These are phyloP conservation scores for Mrakia gelida DNA, from an alignment of 768 basidiomycete species.

Conservation along the genomic window DNA sequence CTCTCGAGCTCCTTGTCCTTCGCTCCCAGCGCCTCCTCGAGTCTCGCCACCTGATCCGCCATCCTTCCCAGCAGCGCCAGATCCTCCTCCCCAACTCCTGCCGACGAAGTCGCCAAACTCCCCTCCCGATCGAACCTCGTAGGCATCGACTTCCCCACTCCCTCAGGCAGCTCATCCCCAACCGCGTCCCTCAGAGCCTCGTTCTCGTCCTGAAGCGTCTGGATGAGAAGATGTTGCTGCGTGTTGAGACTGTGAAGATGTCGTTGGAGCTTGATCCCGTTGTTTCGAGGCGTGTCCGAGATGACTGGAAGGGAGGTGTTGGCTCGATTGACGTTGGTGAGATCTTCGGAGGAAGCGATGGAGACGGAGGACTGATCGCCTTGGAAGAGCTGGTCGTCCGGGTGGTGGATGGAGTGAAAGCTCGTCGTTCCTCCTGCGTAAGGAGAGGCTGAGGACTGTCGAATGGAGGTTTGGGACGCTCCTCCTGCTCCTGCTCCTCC, in stretches of 20 bases:
- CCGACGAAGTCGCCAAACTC: not conserved
- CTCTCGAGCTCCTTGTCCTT: conserved; percentile 4
- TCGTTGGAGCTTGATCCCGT: conserved; percentile 75
- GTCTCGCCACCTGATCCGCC: not conserved
- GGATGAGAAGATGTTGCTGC: conserved; percentile 42
- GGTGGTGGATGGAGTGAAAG: conserved; percentile 50
- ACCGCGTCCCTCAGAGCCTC: conserved; percentile 51
- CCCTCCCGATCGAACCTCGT: not conserved
- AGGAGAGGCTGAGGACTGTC: not conserved
- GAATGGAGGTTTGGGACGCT: not conserved
- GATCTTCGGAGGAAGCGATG: conserved; percentile 80
- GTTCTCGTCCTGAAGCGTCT: conserved; percentile 52
- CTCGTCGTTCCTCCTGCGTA: conserved; percentile 17
- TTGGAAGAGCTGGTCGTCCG: conserved; percentile 38
- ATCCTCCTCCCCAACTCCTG: not conserved
- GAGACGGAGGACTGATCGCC: conserved; percentile 64
- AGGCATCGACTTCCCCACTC: not conserved
- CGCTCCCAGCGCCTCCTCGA: not conserved
- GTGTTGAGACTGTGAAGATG: conserved; percentile 83
- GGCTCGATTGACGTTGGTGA: conserved; percentile 63
- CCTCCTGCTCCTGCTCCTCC: not conserved
- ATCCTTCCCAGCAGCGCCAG: conserved; percentile 6
- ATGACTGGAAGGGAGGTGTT: conserved; percentile 59
- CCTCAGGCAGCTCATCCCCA: not conserved
- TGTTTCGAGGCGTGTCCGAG: conserved; percentile 65